These are phyloP conservation scores for Elaeis guineensis DNA, from an alignment of 176 grass and related monocot species.

Conservation along the genomic window DNA sequence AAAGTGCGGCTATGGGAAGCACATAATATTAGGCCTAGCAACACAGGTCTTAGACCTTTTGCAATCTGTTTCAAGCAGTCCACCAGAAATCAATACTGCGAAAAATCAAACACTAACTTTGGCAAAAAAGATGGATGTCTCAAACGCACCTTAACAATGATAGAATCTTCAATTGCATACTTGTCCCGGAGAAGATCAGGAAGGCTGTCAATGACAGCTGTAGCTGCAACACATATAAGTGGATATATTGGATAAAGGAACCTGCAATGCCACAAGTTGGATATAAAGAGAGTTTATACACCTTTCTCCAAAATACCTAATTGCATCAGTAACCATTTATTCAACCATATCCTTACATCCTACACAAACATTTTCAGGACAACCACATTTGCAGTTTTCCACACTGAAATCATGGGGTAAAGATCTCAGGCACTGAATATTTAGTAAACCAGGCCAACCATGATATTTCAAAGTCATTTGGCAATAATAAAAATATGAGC, in stretches of 20 bases:
- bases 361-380: too few relatives aligned
- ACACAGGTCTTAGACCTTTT: constrained; percentile 72
- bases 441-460: too few relatives aligned
- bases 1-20: constrained; percentile 94
- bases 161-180: constrained; percentile 62
- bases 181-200: constrained; percentile 89
- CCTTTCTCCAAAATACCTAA: too few relatives aligned
- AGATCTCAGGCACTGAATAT: too few relatives aligned
- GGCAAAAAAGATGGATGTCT: background rate
- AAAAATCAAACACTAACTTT: background rate
- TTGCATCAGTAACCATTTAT: too few relatives aligned
- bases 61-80: constrained; percentile 60
- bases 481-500: too few relatives aligned
- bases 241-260: constrained; percentile 99
- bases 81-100: constrained; percentile 6
- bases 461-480: too few relatives aligned
- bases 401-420: too few relatives aligned
- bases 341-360: too few relatives aligned
- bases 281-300: background rate
- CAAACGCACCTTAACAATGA: constrained; percentile 51
- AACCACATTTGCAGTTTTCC: too few relatives aligned
- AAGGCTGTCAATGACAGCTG: constrained; percentile 73
- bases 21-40: constrained; percentile 88
- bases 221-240: constrained; percentile 86
- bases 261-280: constrained; percentile 20